phyloP scores from a whole-genome alignment of 2,329 filamentous ascomycete species.

The Trichoderma harzianum region DNA sequence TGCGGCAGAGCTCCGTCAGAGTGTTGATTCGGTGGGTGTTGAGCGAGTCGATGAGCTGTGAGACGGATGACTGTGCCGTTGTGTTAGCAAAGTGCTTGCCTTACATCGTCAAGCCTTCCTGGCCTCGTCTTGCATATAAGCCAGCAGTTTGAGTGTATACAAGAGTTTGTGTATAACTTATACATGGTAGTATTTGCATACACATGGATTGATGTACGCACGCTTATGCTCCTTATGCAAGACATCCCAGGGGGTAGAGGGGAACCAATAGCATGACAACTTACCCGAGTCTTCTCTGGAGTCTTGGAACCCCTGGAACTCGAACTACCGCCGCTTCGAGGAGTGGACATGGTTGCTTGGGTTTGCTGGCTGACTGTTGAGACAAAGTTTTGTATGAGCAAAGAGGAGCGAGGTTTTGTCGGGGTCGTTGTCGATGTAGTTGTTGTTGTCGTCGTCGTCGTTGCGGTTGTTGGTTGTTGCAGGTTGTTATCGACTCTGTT shows the following conservation, averaged over 20 bases:
- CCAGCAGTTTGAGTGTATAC: background rate
- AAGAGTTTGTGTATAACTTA: background rate
- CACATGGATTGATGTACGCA: background rate
- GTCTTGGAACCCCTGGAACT: conserved; percentile 10
- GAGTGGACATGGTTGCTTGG: conserved; percentile 6
- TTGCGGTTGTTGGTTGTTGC: background rate
- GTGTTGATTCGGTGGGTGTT: conserved; percentile 69
- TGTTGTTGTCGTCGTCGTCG: background rate
- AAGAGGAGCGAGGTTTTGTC: background rate
- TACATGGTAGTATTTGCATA: background rate
- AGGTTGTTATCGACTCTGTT: background rate
- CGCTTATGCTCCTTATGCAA: background rate
- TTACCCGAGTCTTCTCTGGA: background rate
- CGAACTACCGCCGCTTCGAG: conserved; percentile 8
- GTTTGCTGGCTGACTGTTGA: background rate
- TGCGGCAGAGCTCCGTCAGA: conserved; percentile 66
- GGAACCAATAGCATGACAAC: background rate
- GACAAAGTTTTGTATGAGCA: background rate
- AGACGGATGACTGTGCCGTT: conserved; percentile 17
- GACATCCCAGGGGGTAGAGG: background rate
- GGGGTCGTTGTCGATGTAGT: background rate
- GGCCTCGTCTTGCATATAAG: background rate
- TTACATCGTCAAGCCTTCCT: background rate
- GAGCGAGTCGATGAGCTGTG: conserved; percentile 60
- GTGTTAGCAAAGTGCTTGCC: background rate